phyloP scores from a whole-genome alignment of 805 yeast genomes.

The Cyberlindnera sargentensis region DNA sequence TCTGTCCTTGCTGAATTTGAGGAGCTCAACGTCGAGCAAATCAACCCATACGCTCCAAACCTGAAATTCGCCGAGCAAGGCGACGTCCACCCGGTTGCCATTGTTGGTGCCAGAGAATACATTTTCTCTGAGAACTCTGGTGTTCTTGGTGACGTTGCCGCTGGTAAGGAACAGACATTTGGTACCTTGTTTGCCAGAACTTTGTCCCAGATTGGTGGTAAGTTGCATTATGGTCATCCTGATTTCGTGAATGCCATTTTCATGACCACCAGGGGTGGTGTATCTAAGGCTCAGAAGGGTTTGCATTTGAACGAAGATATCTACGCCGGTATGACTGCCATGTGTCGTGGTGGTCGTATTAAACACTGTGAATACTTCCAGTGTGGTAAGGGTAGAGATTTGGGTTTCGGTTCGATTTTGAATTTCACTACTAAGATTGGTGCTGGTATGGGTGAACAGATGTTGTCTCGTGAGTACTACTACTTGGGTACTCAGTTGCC shows the following conservation, averaged over 20 bases:
- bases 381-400: slow-evolving; percentile 88
- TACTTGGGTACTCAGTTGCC: slow-evolving; percentile 78
- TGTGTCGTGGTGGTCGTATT: slow-evolving; percentile 80
- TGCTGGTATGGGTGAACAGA: slow-evolving; percentile 91
- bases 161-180: slow-evolving; percentile 85
- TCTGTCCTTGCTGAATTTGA: slow-evolving; percentile 79
- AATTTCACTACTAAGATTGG: slow-evolving; percentile 85
- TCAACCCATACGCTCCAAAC: slow-evolving; percentile 71
- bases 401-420: slow-evolving; percentile 80
- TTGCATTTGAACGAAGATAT: slow-evolving; percentile 83
- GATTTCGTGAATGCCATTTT: slow-evolving; percentile 70
- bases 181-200: slow-evolving; percentile 84
- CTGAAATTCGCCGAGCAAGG: slow-evolving; percentile 50
- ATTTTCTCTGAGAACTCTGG: slow-evolving; percentile 84
- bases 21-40: slow-evolving; percentile 67
- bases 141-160: slow-evolving; percentile 82
- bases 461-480: slow-evolving; percentile 77
- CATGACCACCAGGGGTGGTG: slow-evolving; percentile 86
- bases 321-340: slow-evolving; percentile 81
- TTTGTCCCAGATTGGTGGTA: slow-evolving; percentile 78
- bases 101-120: slow-evolving; percentile 83
- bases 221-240: slow-evolving; percentile 84
- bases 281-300: slow-evolving; percentile 82
- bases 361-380: slow-evolving; percentile 84
- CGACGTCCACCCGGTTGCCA: slow-evolving; percentile 64